Base-by-base conservation (phyloP, 2,329 filamentous ascomycete species). In the Alternaria novae-zelandiae region DNA sequence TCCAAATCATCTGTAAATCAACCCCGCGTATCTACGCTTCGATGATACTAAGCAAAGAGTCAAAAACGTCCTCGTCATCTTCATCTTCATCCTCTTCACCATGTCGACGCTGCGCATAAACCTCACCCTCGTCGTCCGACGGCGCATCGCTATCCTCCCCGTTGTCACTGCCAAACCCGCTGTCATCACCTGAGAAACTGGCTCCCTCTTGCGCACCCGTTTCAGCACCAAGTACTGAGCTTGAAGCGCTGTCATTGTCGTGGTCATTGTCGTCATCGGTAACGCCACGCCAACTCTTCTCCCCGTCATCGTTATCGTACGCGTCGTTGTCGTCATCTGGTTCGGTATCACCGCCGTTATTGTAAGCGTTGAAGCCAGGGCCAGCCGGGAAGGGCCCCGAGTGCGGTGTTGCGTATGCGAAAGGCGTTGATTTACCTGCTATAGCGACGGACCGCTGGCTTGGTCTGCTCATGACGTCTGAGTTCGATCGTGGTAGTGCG, bases 381-480 rank as follows among this genome's bases (percentile, higher is more conserved):
- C 74, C 75, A 15, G 76, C 77, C n/a, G 78, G 54, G 41, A 80
- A 72, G 1, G 73, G 73, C 1, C 78, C 77, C 72, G 90, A 93
- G 74, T 90, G 85, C 0, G 91, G 91, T 0, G 91, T 94, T 3
- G 90, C 90, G 72, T 94, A 94, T n/a, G 88, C 89, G 67, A 89
- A 89, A 2, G 84, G 84, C 0, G 90, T 90, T 0, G 86, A 61
- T 72, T 78, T 70, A 61, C 73, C 71, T 5, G 66, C 64, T 76
- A 72, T 58, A 28, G 70, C 69, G 10, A 68, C 59, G 44, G 73
- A 77, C n/a, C 76, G 71, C 80, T 86, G 51, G 80, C 84, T 59
- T 17, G 74, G 74, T 79, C 86, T 28, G 80, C 80, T 82, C 63
- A 67, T 69, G n/a, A 72, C 61, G 53, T 79, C 77, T 8, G 76